Percentiles rank a stretch among this genome's conserved stretches.
Conservation (phyloP, 352 stramenopile species). For the Pythium diclinum region DNA sequence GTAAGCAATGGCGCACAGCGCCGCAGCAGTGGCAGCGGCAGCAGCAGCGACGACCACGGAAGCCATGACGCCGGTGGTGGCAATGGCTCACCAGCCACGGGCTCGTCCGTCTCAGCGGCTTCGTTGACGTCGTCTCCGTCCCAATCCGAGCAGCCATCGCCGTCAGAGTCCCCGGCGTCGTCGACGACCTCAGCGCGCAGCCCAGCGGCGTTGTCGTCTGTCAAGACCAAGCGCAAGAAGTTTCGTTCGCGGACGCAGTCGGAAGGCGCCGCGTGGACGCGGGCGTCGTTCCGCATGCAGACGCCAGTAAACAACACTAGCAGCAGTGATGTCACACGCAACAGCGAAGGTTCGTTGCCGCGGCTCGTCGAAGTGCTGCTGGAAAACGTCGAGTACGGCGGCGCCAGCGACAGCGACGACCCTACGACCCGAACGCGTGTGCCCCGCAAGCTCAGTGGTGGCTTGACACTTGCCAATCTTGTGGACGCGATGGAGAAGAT, state of each 20-base stretch:
- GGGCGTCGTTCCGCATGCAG: constrained; percentile 64
- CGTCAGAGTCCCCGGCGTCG: constrained; percentile 7
- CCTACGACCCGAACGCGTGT: constrained; percentile 18
- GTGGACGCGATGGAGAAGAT: constrained; percentile 16
- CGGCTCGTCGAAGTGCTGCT: constrained; percentile 47
- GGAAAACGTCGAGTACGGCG: constrained; percentile 43
- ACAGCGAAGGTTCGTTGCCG: constrained; percentile 51
- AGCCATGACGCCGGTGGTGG: constrained; percentile 6
- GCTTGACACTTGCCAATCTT: constrained; percentile 5
- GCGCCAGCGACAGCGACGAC: constrained; percentile 22
- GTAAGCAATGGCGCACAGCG: constrained; percentile 25
- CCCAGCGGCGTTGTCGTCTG: neutral
- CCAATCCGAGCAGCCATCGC: constrained; percentile 13
- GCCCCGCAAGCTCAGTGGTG: constrained; percentile 15
- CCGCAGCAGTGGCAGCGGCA: constrained; percentile 18
- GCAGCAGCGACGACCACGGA: constrained; percentile 29
- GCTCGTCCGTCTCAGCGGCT: constrained; percentile 15
- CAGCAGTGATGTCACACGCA: constrained; percentile 24
- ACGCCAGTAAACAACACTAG: constrained; percentile 8
- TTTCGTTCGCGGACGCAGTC: constrained; percentile 73
- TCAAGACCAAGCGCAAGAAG: constrained; percentile 43
- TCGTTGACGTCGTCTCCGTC: constrained; percentile 17
- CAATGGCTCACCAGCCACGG: constrained; percentile 13
- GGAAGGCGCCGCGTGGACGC: constrained; percentile 68
- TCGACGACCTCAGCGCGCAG: constrained; percentile 18